Evolutionary conservation across 2,329 filamentous ascomycete genomes (phyloP).

Genomic region (Fusarium foetens): DNA sequence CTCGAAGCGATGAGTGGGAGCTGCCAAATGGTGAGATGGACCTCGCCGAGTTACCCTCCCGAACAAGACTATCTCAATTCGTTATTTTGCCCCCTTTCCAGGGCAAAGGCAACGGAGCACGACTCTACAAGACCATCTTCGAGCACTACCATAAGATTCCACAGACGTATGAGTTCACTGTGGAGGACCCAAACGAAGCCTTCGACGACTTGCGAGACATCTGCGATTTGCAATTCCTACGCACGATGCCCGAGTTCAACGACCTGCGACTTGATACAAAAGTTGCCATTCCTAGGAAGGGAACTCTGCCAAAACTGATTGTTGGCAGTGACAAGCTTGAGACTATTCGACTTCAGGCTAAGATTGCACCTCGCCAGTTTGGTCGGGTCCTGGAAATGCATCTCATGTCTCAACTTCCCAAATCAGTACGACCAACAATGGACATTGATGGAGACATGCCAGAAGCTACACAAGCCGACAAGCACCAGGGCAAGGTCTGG

Average conservation of each 20-base stretch:
- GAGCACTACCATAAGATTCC: constrained; percentile 71
- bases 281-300: constrained; percentile 60
- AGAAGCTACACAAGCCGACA: constrained; percentile 63
- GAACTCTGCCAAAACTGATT: constrained; percentile 61
- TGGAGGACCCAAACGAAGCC: constrained; percentile 91
- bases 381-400: constrained; percentile 80
- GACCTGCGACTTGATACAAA: constrained; percentile 64
- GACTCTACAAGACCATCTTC: constrained; percentile 85
- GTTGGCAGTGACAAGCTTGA: constrained; percentile 68
- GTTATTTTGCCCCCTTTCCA: constrained; percentile 90
- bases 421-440: constrained; percentile 64
- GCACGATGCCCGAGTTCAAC: constrained; percentile 66
- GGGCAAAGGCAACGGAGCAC: constrained; percentile 78
- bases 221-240: constrained; percentile 75
- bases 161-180: constrained; percentile 83
- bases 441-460: constrained; percentile 54
- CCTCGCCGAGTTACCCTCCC: constrained; percentile 73
- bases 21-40: constrained; percentile 58
- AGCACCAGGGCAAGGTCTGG: constrained; percentile 76
- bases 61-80: constrained; percentile 92
- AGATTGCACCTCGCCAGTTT: constrained; percentile 83
- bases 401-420: constrained; percentile 69
- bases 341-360: constrained; percentile 67
- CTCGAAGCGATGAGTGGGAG: constrained; percentile 54
- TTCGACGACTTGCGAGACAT: constrained; percentile 84